Base-by-base conservation (phyloP, 2,329 filamentous ascomycete genomes). In the Stenocarpella maydis region DNA sequence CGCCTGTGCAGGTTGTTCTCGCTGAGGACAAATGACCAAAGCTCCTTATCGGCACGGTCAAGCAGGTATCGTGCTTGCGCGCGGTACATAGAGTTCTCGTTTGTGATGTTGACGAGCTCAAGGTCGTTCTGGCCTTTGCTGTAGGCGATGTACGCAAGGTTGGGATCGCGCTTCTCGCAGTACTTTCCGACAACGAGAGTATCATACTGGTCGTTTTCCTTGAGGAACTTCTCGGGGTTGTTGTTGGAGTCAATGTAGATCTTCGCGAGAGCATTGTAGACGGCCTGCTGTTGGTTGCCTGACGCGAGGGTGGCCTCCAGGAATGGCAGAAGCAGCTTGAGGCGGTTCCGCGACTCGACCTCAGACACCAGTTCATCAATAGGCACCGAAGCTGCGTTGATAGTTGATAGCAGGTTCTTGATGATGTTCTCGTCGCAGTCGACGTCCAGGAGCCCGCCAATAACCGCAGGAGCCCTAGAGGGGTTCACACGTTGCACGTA, bases 181-280 rank as follows among this genome's bases (percentile, higher is more conserved):
- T 99, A 99, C 83, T 97, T 98, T 80, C 96, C 96, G 67, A 99
- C 93, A 28, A 86, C 89, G 49, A 98, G 85, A 4, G 96, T 94
- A 78, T 99, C 96, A 75, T 99, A 99, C 79, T 96, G 90, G 77
- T 98, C 94, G 78, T 99, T 99, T 83, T 98, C 94, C 84, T 96
- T 97, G 65, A 99, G 85, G 85, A 99, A 99, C 78, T 93, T 93
- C 86, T 99, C 96, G 0, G 96, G 96, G 79, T 98, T 94, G 83
- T 98, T 97, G 87, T 99, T 99, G 74, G 90, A 94, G 82, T 99
- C 96, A 69, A 99, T 99, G 83, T 99, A 99, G 75, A 99, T 99
- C 88, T 99, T 99, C 64, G 96, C 96, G 37, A 99, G 87, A 8
- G 96, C 97, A 74, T 99, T 98, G 87, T 92, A 98, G 21, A 99